Percentiles rank a stretch among this genome's conserved stretches.
These are phyloP conservation scores for Saturnispora mendoncae DNA, from an alignment of 805 yeast species.

Conservation along the genomic window DNA sequence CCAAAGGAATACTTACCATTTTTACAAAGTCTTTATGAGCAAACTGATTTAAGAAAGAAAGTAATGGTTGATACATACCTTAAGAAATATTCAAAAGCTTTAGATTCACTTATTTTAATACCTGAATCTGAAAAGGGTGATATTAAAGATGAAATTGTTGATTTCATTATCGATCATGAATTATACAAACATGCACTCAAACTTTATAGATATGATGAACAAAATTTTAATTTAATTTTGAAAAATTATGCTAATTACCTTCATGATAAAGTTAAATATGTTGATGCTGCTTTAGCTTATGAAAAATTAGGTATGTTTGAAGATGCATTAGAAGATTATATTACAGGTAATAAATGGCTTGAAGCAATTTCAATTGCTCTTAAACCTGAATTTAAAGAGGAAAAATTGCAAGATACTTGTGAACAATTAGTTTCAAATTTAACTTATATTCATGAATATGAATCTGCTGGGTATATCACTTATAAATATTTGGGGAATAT, in stretches of 20 bases:
- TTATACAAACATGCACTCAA: conserved; percentile 63
- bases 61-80: conserved; percentile 76
- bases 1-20: conserved; percentile 96
- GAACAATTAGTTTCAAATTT: conserved; percentile 52
- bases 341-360: conserved; percentile 69
- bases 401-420: conserved; percentile 37
- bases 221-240: conserved; percentile 47
- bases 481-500: conserved; percentile 50
- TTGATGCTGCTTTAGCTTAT: conserved; percentile 72
- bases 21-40: conserved; percentile 66
- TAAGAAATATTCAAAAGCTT: conserved; percentile 58
- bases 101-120: conserved; percentile 50
- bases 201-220: conserved; percentile 48
- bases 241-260: conserved; percentile 55
- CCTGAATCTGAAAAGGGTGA: conserved; percentile 28
- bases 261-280: conserved; percentile 44
- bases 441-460: conserved; percentile 60
- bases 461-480: conserved; percentile 75
- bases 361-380: conserved; percentile 66
- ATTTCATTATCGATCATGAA: conserved; percentile 59
- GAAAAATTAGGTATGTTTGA: conserved; percentile 54
- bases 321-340: conserved; percentile 63
- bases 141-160: conserved; percentile 49
- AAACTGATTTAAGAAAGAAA: conserved; percentile 54
- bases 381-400: conserved; percentile 28